Conservation (phyloP, 176 grass and related monocot genomes). For the Saccharum spontaneum region DNA sequence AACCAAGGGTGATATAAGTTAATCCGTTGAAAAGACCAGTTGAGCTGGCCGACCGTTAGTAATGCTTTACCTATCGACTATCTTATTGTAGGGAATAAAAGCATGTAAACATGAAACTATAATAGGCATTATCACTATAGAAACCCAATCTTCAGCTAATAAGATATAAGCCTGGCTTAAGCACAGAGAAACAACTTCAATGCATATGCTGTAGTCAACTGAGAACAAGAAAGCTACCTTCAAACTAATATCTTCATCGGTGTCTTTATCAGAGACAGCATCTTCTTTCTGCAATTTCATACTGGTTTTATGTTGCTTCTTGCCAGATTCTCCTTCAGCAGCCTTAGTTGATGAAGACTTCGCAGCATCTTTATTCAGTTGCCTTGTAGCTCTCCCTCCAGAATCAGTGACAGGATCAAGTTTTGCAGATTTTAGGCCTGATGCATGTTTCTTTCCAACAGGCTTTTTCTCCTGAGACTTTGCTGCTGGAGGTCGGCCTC, state of each 20-base stretch:
- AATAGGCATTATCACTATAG: background rate
- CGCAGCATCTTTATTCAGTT: constrained; percentile 27
- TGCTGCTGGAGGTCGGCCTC: constrained; percentile 31
- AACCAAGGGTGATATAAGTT: background rate
- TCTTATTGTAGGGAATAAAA: background rate
- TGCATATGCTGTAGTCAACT: background rate
- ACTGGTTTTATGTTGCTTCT: constrained; percentile 37
- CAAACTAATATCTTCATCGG: constrained; percentile 37
- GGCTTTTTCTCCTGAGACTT: constrained; percentile 46
- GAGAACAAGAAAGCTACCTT: constrained; percentile 47
- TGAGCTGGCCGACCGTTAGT: background rate
- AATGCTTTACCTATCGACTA: background rate
- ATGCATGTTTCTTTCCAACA: constrained; percentile 28
- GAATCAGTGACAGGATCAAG: constrained; percentile 41
- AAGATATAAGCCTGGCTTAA: constrained; percentile 18
- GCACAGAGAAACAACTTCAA: constrained; percentile 15
- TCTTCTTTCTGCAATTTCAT: constrained; percentile 39
- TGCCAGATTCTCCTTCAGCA: constrained; percentile 38
- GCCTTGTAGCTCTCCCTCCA: constrained; percentile 43
- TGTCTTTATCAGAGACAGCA: constrained; percentile 23
- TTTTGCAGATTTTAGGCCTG: constrained; percentile 42
- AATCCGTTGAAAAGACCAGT: too few species aligned
- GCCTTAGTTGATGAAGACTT: constrained; percentile 38
- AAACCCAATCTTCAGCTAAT: background rate
- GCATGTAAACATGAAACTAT: background rate